A percentile compares a stretch with the other conserved stretches of the same genome.
Evolutionary conservation across 306 rosid species (phyloP).

Genomic region (Trifolium pratense): DNA sequence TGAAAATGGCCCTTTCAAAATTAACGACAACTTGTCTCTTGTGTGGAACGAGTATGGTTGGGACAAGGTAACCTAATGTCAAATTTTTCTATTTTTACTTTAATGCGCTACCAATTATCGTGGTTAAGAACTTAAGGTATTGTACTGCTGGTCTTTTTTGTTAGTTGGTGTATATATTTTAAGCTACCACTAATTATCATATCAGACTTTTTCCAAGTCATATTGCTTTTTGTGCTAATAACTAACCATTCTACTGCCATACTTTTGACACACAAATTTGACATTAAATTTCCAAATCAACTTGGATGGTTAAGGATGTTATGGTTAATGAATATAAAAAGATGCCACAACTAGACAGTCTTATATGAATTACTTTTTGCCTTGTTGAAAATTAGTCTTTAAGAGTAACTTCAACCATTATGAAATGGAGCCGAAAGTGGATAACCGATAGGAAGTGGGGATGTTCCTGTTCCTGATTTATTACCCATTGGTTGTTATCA

Average conservation of each 20-base stretch:
- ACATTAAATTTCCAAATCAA: too few relatives aligned
- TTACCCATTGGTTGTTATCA: not conserved
- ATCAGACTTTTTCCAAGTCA: slow-evolving; percentile 1
- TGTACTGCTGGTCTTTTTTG: slow-evolving; percentile 12
- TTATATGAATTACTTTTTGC: not conserved
- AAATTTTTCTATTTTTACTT: slow-evolving; percentile 1
- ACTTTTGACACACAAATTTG: too few relatives aligned
- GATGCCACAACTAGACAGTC: not conserved
- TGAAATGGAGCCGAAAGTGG: not conserved
- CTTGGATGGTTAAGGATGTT: too few relatives aligned
- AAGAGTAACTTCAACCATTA: not conserved
- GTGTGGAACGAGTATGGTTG: slow-evolving; percentile 90
- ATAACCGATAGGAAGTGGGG: not conserved
- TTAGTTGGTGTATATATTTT: not conserved
- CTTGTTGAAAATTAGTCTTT: not conserved
- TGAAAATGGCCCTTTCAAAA: slow-evolving; percentile 85
- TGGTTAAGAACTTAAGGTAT: not conserved
- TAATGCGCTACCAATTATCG: slow-evolving; percentile 4
- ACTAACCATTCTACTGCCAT: slow-evolving; percentile 19
- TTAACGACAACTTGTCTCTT: slow-evolving; percentile 75
- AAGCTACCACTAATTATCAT: not conserved
- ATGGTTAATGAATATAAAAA: too few relatives aligned
- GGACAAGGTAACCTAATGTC: slow-evolving; percentile 70
- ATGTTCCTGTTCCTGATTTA: not conserved
- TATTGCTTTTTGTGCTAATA: not conserved